Base-by-base conservation (phyloP, 352 stramenopile species). In the Phytopythium cucurbitacearum region DNA sequence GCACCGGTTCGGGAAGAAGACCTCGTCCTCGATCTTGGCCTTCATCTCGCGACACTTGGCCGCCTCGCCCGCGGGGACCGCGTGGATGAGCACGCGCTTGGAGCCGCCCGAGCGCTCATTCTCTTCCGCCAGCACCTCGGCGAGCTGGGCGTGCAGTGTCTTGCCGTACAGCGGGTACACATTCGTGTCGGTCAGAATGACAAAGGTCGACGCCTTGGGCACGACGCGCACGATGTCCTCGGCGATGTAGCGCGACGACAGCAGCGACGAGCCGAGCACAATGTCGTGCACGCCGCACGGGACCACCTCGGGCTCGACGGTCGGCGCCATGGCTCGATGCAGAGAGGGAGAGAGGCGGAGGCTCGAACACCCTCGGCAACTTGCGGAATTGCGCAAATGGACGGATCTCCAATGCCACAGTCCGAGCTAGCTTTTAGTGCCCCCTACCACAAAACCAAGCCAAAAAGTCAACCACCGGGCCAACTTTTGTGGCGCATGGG, bases 21-120 rank as follows among this genome's bases (percentile, higher is more conserved):
- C 72, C 8, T 87, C 69, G 66, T 94, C 83, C 53, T 94, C 83
- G 55, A 94, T 87, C 50, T 68, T 69, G 32, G 77, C 70, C 59
- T 94, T 94, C 67, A 85, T 87, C 51, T 76, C 80, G 55, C 83
- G 79, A 56, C 66, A 85, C 52, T 94, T 94, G 44, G 80, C 89
- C 13, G 75, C 66, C 53, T 94, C 83, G n/a, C 83, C 83, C 0
- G 80, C 67, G 0, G 78, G 73, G 1, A 93, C 60, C 0, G 80
- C 59, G 58, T 90, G 69, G 15, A 91, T 47, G 15, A 91, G 56
- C 16, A 91, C 80, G 48, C 80, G 81, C 56, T 80, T 77, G 3
- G 64, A 55, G 37, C 53, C 42, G 40, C 55, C 28, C 2, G 21
- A 28, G 21, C 21, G 21, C 21, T 28, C 21, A 45, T 59, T 64